Evolutionary conservation across 768 basidiomycete genomes (phyloP).

Genomic region (Boletus vermiculosoides): DNA sequence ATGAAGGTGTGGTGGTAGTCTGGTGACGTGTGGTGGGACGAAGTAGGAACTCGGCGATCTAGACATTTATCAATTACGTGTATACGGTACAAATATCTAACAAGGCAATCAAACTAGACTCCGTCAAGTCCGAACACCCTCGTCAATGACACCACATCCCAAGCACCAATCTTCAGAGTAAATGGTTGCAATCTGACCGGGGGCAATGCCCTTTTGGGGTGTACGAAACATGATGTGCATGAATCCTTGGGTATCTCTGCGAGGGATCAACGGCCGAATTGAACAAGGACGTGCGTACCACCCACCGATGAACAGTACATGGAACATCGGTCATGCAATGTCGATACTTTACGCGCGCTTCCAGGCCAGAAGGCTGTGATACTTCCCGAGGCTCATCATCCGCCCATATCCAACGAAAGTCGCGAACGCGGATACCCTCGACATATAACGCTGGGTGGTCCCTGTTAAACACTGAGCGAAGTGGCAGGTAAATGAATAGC

Average conservation of each 20-base stretch:
- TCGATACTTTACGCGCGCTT: constrained; percentile 59
- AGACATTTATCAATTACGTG: background rate
- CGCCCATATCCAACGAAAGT: constrained; percentile 80
- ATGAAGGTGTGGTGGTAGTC: constrained; percentile 39
- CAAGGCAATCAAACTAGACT: background rate
- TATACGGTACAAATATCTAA: background rate
- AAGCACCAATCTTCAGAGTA: constrained; percentile 79
- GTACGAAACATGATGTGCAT: constrained; percentile 49
- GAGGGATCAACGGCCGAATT: constrained; percentile 4
- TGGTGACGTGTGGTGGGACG: no score
- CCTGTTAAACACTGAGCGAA: constrained; percentile 33
- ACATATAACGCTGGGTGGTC: constrained; percentile 59
- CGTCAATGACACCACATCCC: constrained; percentile 71
- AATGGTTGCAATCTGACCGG: constrained; percentile 78
- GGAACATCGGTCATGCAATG: constrained; percentile 59
- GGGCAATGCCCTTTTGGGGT: constrained; percentile 66
- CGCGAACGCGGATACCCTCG: constrained; percentile 36
- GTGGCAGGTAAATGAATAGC: background rate
- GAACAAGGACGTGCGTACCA: background rate
- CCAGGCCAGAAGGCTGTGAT: constrained; percentile 43
- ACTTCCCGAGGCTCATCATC: constrained; percentile 51
- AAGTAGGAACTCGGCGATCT: background rate
- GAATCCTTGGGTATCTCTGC: constrained; percentile 27
- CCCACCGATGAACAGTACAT: constrained; percentile 54
- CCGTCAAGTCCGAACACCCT: constrained; percentile 16